Evolutionary conservation across 805 yeast species (phyloP).

Genomic region (Phaffomyces antillensis): DNA sequence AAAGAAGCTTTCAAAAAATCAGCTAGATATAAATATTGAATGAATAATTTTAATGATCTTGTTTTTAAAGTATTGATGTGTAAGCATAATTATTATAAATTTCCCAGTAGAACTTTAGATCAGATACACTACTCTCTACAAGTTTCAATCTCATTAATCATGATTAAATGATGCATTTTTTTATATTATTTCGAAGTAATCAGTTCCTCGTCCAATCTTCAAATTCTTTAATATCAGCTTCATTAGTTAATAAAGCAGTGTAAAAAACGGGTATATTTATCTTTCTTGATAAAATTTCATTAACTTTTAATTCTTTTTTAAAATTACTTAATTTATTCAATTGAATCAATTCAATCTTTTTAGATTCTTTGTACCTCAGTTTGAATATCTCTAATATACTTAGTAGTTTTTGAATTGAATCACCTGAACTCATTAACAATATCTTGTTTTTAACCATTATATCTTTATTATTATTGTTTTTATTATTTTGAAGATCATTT

Average conservation of each 20-base stretch:
- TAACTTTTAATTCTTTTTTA: slow-evolving; percentile 10
- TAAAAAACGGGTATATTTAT: slow-evolving; percentile 17
- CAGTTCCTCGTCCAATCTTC: slow-evolving; percentile 17
- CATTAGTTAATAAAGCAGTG: slow-evolving; percentile 5
- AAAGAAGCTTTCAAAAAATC: no score
- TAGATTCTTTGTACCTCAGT: slow-evolving; percentile 6
- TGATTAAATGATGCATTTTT: no score
- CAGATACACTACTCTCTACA: no score
- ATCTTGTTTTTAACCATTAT: background rate
- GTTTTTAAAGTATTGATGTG: no score
- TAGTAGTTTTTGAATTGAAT: slow-evolving; percentile 17
- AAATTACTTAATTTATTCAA: slow-evolving; percentile 19
- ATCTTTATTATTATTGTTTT: background rate
- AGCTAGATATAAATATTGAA: no score
- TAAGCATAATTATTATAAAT: no score
- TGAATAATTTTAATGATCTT: no score
- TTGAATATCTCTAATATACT: slow-evolving; percentile 20
- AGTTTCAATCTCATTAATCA: background rate
- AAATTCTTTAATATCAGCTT: slow-evolving; percentile 3
- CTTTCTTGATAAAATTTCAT: slow-evolving; percentile 17
- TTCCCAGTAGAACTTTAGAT: no score
- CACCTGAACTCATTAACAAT: slow-evolving; percentile 20
- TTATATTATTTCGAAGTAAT: background rate
- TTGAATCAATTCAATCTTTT: slow-evolving; percentile 11
- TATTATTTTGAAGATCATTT: no score